Percentiles rank a stretch among this genome's conserved stretches.
Evolutionary conservation across 495 filamentous ascomycete species (phyloP).

Genomic region (Penicillium chermesinum): DNA sequence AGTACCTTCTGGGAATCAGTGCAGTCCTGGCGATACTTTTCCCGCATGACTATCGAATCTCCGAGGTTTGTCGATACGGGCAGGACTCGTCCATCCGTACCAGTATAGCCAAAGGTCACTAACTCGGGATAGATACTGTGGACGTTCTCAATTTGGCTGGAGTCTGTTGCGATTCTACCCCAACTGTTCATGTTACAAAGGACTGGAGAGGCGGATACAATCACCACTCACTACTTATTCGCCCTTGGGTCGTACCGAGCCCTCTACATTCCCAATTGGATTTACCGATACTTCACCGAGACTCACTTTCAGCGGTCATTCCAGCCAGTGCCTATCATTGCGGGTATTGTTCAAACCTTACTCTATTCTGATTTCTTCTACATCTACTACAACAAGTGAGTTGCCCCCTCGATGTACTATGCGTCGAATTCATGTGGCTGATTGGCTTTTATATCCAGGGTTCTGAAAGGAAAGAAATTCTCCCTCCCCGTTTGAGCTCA

Average conservation of each 20-base stretch:
- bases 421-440: neutral
- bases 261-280: slow-evolving; percentile 98
- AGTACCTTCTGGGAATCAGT: slow-evolving; percentile 81
- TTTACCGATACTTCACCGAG: slow-evolving; percentile 79
- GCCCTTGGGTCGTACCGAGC: slow-evolving; percentile 88
- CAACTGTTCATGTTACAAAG: slow-evolving; percentile 97
- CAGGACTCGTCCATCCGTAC: neutral
- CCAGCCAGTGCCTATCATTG: slow-evolving; percentile 77
- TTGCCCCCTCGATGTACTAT: too few species aligned
- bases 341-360: slow-evolving; percentile 87
- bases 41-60: slow-evolving; percentile 68
- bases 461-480: slow-evolving; percentile 85
- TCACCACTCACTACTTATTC: slow-evolving; percentile 97
- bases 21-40: slow-evolving; percentile 74
- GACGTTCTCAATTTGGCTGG: slow-evolving; percentile 97
- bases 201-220: slow-evolving; percentile 95
- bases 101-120: neutral
- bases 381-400: slow-evolving; percentile 95
- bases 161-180: slow-evolving; percentile 91
- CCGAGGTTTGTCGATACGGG: slow-evolving; percentile 45
- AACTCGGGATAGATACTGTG: slow-evolving; percentile 66
- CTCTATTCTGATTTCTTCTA: slow-evolving; percentile 99
- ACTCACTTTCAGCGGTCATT: slow-evolving; percentile 45
- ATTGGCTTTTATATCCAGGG: slow-evolving; percentile 34
- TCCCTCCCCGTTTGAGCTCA: slow-evolving; percentile 67